A percentile compares a stretch with the other conserved stretches of the same genome.
phyloP scores from a whole-genome alignment of 331 rosid species.

The Malus hybrid region DNA sequence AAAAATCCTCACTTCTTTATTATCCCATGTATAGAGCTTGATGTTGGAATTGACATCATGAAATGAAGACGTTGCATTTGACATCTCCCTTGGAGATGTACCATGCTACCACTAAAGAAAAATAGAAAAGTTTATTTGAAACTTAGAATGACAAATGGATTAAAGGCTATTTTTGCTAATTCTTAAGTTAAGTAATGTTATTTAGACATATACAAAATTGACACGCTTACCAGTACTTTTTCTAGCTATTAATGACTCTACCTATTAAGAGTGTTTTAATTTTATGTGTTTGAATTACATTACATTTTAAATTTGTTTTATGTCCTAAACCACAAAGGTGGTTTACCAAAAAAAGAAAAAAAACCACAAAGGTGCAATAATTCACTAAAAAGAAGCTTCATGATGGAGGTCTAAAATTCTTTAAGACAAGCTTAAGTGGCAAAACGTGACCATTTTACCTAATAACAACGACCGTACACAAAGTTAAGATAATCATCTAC shows the following conservation, averaged over 20 bases:
- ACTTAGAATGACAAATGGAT: background rate
- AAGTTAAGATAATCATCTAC: slow-evolving; percentile 7
- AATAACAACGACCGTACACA: slow-evolving; percentile 10
- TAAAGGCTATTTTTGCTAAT: background rate
- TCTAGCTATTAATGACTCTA: no score
- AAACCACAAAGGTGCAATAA: background rate
- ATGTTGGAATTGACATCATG: no score
- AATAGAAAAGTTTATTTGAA: no score
- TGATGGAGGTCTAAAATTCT: background rate
- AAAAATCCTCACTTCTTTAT: no score
- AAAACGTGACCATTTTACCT: slow-evolving; percentile 1
- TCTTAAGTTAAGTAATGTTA: no score
- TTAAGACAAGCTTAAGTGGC: slow-evolving; percentile 11
- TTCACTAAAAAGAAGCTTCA: background rate
- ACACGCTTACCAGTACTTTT: no score
- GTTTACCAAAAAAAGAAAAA: no score
- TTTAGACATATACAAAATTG: no score
- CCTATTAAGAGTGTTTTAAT: no score
- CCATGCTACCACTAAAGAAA: no score
- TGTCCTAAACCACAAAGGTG: background rate
- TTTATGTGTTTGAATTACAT: background rate
- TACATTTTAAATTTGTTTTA: background rate
- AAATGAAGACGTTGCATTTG: background rate
- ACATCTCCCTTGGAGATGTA: no score
- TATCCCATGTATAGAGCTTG: background rate